Evolutionary conservation across 345 rosid species (phyloP), one percentile per base, ranked within the genome.

Genomic region (Trapa bicornis): DNA sequence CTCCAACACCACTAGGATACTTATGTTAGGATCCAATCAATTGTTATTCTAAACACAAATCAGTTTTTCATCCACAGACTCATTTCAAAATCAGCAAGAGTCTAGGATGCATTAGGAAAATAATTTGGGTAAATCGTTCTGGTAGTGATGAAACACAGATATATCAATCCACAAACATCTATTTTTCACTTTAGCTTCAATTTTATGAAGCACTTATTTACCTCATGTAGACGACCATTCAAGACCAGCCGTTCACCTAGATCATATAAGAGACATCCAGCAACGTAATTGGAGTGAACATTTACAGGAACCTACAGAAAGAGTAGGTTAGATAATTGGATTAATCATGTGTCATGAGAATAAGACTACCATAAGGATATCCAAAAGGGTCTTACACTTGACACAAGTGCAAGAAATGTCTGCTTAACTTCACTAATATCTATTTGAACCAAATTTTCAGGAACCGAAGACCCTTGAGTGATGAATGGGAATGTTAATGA

Each of bases 261-360:
- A 85, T 91, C 96, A 75, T 88, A 85, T 74, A 77, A 85, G 66
- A 94, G 95, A 81, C 76, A 77, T 69, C 92, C 96, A 68, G 87
- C 96, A 69, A 78, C 12, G 61, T 33, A 67, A 35, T 80, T 67
- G 70, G 91, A 83, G 71, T 52, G 68, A 48, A 77, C 78, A 69
- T 82, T 73, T 43, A 57, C 72, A 66, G 96, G 82, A 73, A 68
- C 87, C 96, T 92, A 74, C 58, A 71, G 32, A 50, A 69, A 61
- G n/a, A 58, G 45, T 42, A 61, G 61, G 50, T 41, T 39, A 68
- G 8, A 36, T 9, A 6, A 0, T 61, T 61, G 36, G 7, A 17
- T 22, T 29, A 69, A 35, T 14, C 41, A 33, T 14, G 37, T 35
- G 5, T 48, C 5, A 61, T 22, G 36, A 9, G 66, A 50, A 58